These are phyloP conservation scores for Hanseniaspora clermontiae DNA, from an alignment of 805 yeast species.

Conservation along the genomic window DNA sequence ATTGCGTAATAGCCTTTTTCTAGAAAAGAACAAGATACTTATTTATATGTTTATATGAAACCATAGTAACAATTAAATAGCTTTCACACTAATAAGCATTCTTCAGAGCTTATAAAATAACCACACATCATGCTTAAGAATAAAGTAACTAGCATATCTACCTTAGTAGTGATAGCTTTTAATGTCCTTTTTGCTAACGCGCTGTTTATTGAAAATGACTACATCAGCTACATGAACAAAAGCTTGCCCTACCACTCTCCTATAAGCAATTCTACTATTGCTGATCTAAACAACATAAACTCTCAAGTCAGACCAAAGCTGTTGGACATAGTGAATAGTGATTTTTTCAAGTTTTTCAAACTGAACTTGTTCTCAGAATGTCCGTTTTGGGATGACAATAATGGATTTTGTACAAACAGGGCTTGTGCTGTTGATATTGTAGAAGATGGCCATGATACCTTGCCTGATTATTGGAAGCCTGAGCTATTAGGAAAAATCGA, in stretches of 20 bases:
- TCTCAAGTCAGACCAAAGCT: slow-evolving; percentile 42
- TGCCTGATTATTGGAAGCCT: slow-evolving; percentile 64
- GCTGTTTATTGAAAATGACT: neutral
- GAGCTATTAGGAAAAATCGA: slow-evolving; percentile 40
- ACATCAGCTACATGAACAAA: slow-evolving; percentile 5
- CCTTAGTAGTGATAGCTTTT: neutral
- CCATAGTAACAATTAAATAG: no score
- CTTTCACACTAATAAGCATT: no score
- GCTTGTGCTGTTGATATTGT: slow-evolving; percentile 83
- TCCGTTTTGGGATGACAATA: slow-evolving; percentile 70
- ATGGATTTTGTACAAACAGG: slow-evolving; percentile 72
- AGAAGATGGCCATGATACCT: slow-evolving; percentile 49
- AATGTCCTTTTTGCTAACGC: neutral
- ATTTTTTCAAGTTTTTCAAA: slow-evolving; percentile 79
- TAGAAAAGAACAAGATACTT: no score
- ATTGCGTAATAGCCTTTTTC: no score
- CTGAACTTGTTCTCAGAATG: slow-evolving; percentile 72
- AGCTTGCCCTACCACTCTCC: slow-evolving; percentile 5
- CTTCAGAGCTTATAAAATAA: no score
- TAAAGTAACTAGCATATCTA: neutral
- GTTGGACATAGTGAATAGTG: slow-evolving; percentile 48
- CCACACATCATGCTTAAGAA: neutral
- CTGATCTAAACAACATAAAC: slow-evolving; percentile 43
- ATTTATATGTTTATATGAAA: no score
- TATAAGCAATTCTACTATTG: slow-evolving; percentile 32